Conservation (phyloP, 2,329 filamentous ascomycete species). For the Beauveria varroae region DNA sequence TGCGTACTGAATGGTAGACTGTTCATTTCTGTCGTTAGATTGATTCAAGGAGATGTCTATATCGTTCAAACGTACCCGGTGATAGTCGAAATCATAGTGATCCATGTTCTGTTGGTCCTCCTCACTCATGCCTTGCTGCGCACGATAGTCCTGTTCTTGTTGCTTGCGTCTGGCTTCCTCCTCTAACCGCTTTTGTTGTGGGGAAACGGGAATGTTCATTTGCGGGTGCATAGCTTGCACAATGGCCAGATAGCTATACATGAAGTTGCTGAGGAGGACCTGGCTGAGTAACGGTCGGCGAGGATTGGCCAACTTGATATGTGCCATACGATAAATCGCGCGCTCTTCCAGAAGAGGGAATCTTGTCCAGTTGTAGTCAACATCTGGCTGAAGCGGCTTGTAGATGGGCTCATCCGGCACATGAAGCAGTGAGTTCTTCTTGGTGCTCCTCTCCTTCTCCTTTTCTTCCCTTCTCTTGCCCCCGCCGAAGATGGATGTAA, state of each 20-base stretch:
- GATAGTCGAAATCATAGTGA: slow-evolving; percentile 47
- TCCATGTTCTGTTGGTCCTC: slow-evolving; percentile 42
- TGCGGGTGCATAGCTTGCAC: slow-evolving; percentile 98
- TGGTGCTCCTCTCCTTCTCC: slow-evolving; percentile 66
- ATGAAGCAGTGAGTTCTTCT: slow-evolving; percentile 66
- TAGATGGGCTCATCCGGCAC: slow-evolving; percentile 72
- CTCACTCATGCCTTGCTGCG: slow-evolving; percentile 39
- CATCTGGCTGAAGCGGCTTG: slow-evolving; percentile 69
- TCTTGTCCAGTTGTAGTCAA: slow-evolving; percentile 93
- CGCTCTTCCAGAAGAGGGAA: slow-evolving; percentile 94
- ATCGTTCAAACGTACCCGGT: slow-evolving; percentile 33
- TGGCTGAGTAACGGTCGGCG: slow-evolving; percentile 87
- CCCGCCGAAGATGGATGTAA: slow-evolving; percentile 87
- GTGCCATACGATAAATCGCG: slow-evolving; percentile 96
- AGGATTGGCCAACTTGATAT: slow-evolving; percentile 98
- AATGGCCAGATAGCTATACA: slow-evolving; percentile 98
- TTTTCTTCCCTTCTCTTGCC: slow-evolving; percentile 80
- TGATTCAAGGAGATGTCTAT: neutral
- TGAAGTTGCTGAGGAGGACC: slow-evolving; percentile 95
- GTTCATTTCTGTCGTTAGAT: slow-evolving; percentile 7
- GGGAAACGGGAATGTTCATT: slow-evolving; percentile 80
- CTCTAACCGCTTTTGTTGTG: slow-evolving; percentile 60
- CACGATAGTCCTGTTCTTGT: slow-evolving; percentile 37
- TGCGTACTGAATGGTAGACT: slow-evolving; percentile 40
- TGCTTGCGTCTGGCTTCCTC: slow-evolving; percentile 45